These are phyloP conservation scores for Colletotrichum sublineola DNA, from an alignment of 2,329 filamentous ascomycete species.

Conservation along the genomic window DNA sequence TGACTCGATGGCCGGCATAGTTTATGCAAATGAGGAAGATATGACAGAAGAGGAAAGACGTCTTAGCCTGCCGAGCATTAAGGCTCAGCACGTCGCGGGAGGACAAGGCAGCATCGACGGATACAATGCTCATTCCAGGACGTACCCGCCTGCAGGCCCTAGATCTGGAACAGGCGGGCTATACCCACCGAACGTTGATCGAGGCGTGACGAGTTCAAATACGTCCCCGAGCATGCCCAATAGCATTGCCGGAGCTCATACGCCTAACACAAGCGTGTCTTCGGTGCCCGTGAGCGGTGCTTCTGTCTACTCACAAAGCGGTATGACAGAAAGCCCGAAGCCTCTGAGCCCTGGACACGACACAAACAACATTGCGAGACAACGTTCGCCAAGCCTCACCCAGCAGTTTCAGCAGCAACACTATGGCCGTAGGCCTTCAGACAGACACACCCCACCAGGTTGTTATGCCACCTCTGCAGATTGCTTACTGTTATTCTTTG, in stretches of 20 bases:
- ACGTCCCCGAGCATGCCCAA: slow-evolving; percentile 65
- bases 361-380: slow-evolving; percentile 63
- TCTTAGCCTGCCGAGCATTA: slow-evolving; percentile 81
- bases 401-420: slow-evolving; percentile 76
- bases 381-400: slow-evolving; percentile 75
- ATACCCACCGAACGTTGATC: slow-evolving; percentile 73
- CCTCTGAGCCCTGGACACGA: slow-evolving; percentile 80
- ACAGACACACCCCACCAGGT: slow-evolving; percentile 64
- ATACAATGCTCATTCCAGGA: slow-evolving; percentile 75
- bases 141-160: slow-evolving; percentile 79
- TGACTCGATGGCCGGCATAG: slow-evolving; percentile 64
- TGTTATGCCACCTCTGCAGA: neutral
- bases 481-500: neutral
- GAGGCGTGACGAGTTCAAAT: slow-evolving; percentile 67
- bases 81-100: slow-evolving; percentile 76
- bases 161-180: slow-evolving; percentile 66
- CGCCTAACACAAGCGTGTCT: slow-evolving; percentile 63
- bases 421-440: slow-evolving; percentile 68
- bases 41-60: slow-evolving; percentile 72
- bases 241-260: slow-evolving; percentile 58
- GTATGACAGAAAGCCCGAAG: slow-evolving; percentile 89
- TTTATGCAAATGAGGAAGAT: slow-evolving; percentile 67
- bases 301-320: slow-evolving; percentile 77
- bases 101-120: slow-evolving; percentile 61
- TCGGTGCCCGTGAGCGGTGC: slow-evolving; percentile 61